These are phyloP conservation scores for Hyphodiscus hymeniophilus DNA, from an alignment of 495 filamentous ascomycete genomes.

Conservation along the genomic window DNA sequence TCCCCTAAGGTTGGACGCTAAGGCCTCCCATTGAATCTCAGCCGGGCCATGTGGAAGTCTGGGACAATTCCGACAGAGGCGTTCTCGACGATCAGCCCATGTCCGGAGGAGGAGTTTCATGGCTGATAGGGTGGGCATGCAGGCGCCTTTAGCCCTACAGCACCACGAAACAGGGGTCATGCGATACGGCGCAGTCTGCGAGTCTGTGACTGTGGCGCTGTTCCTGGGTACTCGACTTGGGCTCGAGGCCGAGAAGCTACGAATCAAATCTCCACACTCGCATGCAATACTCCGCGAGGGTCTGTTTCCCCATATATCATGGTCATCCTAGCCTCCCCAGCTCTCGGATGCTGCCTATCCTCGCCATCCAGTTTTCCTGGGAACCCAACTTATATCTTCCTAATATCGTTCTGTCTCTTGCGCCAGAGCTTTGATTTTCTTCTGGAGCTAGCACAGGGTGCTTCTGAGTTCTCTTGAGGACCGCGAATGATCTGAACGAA, in stretches of 20 bases:
- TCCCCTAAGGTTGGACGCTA: too few relatives aligned
- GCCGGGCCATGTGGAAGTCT: too few relatives aligned
- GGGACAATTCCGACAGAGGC: too few relatives aligned
- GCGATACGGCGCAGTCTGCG: neutral
- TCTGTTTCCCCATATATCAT: neutral
- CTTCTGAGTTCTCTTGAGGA: neutral
- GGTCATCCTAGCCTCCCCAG: neutral
- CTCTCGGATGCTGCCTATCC: too few relatives aligned
- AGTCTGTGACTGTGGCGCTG: too few relatives aligned
- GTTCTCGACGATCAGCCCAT: neutral
- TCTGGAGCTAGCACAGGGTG: neutral
- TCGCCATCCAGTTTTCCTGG: too few relatives aligned
- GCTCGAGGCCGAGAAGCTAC: neutral
- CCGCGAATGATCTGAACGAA: neutral
- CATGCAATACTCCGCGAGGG: neutral
- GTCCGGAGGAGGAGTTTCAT: neutral
- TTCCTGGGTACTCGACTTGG: constrained; percentile 1
- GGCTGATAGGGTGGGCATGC: neutral
- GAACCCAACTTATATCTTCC: constrained; percentile 2
- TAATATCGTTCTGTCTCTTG: neutral
- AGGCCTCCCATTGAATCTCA: too few relatives aligned
- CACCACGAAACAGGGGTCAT: neutral
- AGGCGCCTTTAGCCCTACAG: too few relatives aligned
- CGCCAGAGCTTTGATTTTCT: neutral
- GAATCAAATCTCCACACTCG: neutral